Conservation (phyloP, 306 rosid genomes). For the Sechiopsis laciniata region DNA sequence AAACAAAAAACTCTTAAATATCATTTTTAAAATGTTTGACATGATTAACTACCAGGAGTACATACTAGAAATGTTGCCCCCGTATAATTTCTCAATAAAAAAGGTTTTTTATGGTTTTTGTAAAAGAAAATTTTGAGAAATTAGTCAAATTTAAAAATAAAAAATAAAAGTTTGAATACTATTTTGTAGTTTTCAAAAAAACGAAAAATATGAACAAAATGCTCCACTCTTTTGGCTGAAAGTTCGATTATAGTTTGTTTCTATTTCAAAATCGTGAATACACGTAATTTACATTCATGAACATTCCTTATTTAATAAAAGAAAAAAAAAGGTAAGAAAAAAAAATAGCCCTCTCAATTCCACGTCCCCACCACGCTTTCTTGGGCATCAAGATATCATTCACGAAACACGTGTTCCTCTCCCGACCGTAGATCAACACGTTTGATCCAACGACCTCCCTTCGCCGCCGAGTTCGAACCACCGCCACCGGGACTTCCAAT, state of each 20-base stretch:
- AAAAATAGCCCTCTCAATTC: background rate
- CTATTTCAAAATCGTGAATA: constrained; percentile 12
- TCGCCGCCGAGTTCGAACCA: constrained; percentile 12
- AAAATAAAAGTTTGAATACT: no score
- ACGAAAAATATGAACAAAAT: background rate
- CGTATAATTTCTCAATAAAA: no score
- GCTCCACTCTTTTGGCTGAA: no score
- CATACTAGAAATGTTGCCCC: background rate
- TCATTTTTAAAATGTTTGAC: no score
- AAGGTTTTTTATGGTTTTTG: no score
- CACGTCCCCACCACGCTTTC: background rate
- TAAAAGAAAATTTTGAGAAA: no score
- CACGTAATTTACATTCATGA: constrained; percentile 9
- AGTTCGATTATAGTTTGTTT: background rate
- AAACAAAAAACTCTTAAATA: no score
- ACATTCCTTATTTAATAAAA: background rate
- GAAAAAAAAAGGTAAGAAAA: background rate
- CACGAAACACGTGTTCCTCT: constrained; percentile 67
- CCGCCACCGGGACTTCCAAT: constrained; percentile 43
- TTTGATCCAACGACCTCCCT: constrained; percentile 68
- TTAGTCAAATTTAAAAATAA: no score
- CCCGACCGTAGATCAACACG: constrained; percentile 60
- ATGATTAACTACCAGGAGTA: no score
- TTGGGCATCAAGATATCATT: constrained; percentile 17
- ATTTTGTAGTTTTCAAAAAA: no score